phyloP scores from a whole-genome alignment of 345 rosid species.

The Bruguiera sexangula region DNA sequence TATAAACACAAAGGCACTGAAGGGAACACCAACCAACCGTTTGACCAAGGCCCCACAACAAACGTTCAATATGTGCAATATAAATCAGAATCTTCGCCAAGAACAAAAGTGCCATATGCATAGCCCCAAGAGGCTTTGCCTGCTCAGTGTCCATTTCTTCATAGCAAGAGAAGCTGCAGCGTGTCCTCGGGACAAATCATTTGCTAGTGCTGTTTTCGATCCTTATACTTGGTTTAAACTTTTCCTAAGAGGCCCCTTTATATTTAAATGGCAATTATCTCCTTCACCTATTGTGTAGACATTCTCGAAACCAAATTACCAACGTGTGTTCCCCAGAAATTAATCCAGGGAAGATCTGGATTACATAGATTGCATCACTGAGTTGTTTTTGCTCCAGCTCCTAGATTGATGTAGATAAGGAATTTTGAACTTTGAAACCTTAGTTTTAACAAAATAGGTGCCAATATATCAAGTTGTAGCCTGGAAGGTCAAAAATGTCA shows the following conservation, averaged over 20 bases:
- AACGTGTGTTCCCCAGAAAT: too few species aligned
- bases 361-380: too few species aligned
- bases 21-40: constrained; percentile 51
- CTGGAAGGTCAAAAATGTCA: background rate
- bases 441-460: background rate
- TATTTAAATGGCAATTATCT: too few species aligned
- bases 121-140: constrained; percentile 29
- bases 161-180: background rate
- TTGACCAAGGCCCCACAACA: constrained; percentile 45
- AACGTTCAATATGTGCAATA: background rate
- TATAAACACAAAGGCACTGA: constrained; percentile 22
- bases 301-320: too few species aligned
- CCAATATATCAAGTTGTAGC: background rate
- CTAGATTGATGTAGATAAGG: too few species aligned
- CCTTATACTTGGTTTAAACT: too few species aligned
- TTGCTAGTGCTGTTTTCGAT: background rate
- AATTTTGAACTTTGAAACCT: background rate
- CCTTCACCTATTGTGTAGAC: too few species aligned
- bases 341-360: too few species aligned
- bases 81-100: constrained; percentile 32
- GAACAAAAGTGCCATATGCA: constrained; percentile 10
- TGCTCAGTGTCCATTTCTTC: constrained; percentile 23
- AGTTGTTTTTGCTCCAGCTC: too few species aligned
- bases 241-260: too few species aligned
- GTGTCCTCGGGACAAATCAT: too few species aligned